Percentiles rank a stretch among this genome's conserved stretches.
phyloP scores from a whole-genome alignment of 148 eudicot species.

The Rheum nobile region DNA sequence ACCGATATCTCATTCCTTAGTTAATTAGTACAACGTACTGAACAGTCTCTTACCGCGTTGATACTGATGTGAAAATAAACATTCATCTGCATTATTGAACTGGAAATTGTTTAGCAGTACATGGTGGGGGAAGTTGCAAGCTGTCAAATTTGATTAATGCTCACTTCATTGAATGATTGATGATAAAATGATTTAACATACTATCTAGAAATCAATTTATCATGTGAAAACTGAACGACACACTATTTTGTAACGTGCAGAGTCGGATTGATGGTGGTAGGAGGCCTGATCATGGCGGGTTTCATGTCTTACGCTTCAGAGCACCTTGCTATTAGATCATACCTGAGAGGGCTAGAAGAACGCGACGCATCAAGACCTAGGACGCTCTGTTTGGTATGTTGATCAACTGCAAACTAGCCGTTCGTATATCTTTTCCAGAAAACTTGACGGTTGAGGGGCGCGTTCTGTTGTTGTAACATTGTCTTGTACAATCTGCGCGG shows the following conservation, averaged over 20 bases:
- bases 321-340: conserved; percentile 70
- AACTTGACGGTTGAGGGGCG: not conserved
- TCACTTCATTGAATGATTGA: not conserved
- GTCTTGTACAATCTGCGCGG: not conserved
- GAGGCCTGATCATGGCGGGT: conserved; percentile 67
- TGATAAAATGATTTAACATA: not conserved
- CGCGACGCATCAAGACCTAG: conserved; percentile 38
- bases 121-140: too few species aligned
- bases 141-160: not conserved
- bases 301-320: conserved; percentile 94
- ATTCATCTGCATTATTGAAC: not conserved
- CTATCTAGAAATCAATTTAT: not conserved
- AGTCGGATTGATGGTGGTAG: conserved; percentile 78
- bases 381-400: conserved; percentile 34
- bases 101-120: not conserved
- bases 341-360: conserved; percentile 64
- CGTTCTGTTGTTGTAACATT: not conserved
- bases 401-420: not conserved
- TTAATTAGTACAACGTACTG: too few species aligned
- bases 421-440: not conserved
- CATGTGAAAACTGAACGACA: not conserved
- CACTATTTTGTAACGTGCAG: conserved; percentile 23
- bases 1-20: not conserved
- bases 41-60: not conserved
- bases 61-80: not conserved